Evolutionary conservation across 495 filamentous ascomycete species (phyloP).

Genomic region (Aspergillus carlsbadensis): DNA sequence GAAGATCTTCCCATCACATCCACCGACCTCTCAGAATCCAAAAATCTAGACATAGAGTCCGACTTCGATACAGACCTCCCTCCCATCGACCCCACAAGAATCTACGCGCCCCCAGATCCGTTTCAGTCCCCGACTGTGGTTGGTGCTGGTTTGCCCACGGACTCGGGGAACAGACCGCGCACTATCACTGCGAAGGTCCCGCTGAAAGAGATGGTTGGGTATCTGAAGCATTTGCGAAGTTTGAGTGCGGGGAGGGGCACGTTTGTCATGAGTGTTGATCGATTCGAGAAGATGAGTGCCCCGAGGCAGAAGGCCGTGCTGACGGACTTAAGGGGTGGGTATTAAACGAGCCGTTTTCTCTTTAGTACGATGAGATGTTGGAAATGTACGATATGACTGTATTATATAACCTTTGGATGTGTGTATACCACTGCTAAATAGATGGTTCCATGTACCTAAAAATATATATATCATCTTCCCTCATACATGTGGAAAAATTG

Average conservation of each 20-base stretch:
- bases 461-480: too few species aligned
- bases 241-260: conserved; percentile 87
- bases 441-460: not conserved
- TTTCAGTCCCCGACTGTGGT: conserved; percentile 55
- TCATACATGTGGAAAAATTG: too few species aligned
- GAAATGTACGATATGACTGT: not conserved
- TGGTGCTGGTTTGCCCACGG: conserved; percentile 17
- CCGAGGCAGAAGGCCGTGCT: conserved; percentile 59
- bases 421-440: not conserved
- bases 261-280: conserved; percentile 88
- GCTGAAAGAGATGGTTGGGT: conserved; percentile 95
- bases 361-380: not conserved
- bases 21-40: conserved; percentile 20
- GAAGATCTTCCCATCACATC: conserved; percentile 48
- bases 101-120: conserved; percentile 85
- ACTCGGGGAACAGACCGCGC: conserved; percentile 41
- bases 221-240: conserved; percentile 84
- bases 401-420: too few species aligned
- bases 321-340: conserved; percentile 46
- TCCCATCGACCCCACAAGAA: conserved; percentile 61
- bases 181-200: conserved; percentile 83
- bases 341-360: too few species aligned
- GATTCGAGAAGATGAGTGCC: conserved; percentile 80
- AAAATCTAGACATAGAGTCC: conserved; percentile 18
- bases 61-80: conserved; percentile 12